Percentiles rank a stretch among this genome's conserved stretches.
These are phyloP conservation scores for Annulohypoxylon maeteangense DNA, from an alignment of 495 filamentous ascomycete species.

Conservation along the genomic window DNA sequence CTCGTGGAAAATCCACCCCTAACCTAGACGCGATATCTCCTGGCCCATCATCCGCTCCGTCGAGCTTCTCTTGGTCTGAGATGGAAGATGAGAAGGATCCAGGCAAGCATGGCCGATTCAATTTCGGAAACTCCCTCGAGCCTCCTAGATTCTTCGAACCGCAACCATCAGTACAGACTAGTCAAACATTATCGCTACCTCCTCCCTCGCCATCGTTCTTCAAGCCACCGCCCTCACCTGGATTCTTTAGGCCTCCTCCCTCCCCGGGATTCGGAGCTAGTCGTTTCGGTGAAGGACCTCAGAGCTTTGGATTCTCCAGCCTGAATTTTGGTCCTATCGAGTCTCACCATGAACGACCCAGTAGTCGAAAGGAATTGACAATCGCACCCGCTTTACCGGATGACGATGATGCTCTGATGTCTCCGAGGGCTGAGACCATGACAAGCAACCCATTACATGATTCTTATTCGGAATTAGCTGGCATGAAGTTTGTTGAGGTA, in stretches of 20 bases:
- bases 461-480: slow-evolving; percentile 49
- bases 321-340: slow-evolving; percentile 40
- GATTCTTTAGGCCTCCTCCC: slow-evolving; percentile 38
- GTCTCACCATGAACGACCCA: slow-evolving; percentile 30
- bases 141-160: slow-evolving; percentile 49
- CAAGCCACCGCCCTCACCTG: slow-evolving; percentile 45
- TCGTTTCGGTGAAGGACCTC: slow-evolving; percentile 43
- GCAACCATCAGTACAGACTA: slow-evolving; percentile 34
- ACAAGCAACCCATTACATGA: slow-evolving; percentile 63
- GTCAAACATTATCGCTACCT: slow-evolving; percentile 31
- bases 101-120: slow-evolving; percentile 50
- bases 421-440: slow-evolving; percentile 63
- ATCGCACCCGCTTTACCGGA: slow-evolving; percentile 48
- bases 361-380: slow-evolving; percentile 43
- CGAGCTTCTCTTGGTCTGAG: slow-evolving; percentile 62
- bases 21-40: slow-evolving; percentile 61
- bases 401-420: slow-evolving; percentile 58
- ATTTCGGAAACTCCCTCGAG: slow-evolving; percentile 46
- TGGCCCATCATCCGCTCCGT: slow-evolving; percentile 68
- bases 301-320: slow-evolving; percentile 50
- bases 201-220: slow-evolving; percentile 49
- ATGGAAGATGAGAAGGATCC: slow-evolving; percentile 54
- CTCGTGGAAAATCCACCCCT: slow-evolving; percentile 54
- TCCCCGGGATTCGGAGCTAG: slow-evolving; percentile 56
- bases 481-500: slow-evolving; percentile 59